Evolutionary conservation across 306 rosid species (phyloP).

Genomic region (Begonia peltatifolia): DNA sequence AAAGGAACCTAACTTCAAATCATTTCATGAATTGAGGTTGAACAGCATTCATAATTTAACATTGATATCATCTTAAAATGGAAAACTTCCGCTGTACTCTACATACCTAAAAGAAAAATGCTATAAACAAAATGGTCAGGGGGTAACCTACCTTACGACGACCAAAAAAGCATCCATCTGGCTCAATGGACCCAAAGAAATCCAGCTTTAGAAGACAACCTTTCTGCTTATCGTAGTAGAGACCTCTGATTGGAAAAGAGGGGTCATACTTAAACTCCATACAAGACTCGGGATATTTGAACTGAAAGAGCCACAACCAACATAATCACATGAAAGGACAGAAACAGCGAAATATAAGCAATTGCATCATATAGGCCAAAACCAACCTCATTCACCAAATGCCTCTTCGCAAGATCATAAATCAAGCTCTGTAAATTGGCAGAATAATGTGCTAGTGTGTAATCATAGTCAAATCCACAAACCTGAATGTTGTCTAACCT

Average conservation of each 20-base stretch:
- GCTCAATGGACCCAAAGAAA: constrained; percentile 87
- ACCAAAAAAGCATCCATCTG: constrained; percentile 81
- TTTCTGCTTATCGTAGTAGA: constrained; percentile 67
- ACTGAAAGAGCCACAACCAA: constrained; percentile 38
- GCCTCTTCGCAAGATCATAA: constrained; percentile 83
- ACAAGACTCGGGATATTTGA: constrained; percentile 73
- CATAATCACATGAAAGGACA: constrained; percentile 4
- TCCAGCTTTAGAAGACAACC: constrained; percentile 89
- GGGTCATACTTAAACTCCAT: constrained; percentile 63
- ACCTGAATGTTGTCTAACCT: constrained; percentile 72
- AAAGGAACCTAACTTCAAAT: not conserved
- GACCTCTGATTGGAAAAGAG: constrained; percentile 83
- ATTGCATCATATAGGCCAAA: constrained; percentile 1
- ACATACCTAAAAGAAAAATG: no score
- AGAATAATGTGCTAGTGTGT: constrained; percentile 90
- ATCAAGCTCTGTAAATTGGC: constrained; percentile 71
- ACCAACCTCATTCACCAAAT: constrained; percentile 77
- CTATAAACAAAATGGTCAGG: no score
- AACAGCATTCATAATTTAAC: no score
- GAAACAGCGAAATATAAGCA: constrained; percentile 1
- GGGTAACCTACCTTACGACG: constrained; percentile 51
- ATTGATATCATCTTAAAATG: no score
- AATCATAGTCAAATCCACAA: constrained; percentile 91
- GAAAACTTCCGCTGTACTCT: no score
- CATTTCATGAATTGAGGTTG: no score